Conservation (phyloP, 805 yeast species). For the Lipomyces anomalus region DNA sequence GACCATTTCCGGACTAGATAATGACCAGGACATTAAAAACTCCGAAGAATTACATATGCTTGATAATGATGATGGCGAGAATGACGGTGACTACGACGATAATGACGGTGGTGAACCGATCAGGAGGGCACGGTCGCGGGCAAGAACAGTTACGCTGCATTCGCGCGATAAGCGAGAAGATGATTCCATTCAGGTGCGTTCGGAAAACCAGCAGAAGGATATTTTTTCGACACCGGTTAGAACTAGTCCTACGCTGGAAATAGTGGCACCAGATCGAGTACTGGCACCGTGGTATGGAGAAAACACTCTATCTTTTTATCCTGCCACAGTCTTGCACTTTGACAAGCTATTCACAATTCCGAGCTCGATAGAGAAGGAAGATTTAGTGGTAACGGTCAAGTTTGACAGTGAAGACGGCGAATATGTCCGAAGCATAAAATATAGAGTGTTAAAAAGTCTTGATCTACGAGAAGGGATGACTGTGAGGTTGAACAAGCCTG, state of each 20-base stretch:
- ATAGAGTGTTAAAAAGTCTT: too few species aligned
- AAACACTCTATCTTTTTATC: conserved; percentile 9
- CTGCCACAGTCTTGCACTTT: conserved; percentile 1
- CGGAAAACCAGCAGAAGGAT: not conserved
- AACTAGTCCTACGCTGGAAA: not conserved
- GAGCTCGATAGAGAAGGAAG: not conserved
- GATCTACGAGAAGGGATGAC: conserved; percentile 15
- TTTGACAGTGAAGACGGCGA: conserved; percentile 12
- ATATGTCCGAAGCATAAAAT: too few species aligned
- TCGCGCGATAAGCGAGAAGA: not conserved
- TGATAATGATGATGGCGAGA: not conserved
- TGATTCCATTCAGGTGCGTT: not conserved
- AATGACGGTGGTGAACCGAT: not conserved
- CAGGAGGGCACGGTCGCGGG: not conserved
- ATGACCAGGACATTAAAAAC: not conserved
- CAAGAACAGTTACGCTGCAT: too few species aligned
- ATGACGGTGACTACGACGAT: conserved; percentile 5
- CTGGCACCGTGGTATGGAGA: conserved; percentile 15
- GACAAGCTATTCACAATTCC: not conserved
- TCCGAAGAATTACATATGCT: not conserved
- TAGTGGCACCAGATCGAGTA: conserved; percentile 8
- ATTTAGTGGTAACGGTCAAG: too few species aligned
- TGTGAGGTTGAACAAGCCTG: conserved; percentile 1
- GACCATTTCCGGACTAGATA: not conserved
- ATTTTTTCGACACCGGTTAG: not conserved